These are phyloP conservation scores for Pythium monospermum DNA, from an alignment of 352 stramenopile species.

Conservation along the genomic window DNA sequence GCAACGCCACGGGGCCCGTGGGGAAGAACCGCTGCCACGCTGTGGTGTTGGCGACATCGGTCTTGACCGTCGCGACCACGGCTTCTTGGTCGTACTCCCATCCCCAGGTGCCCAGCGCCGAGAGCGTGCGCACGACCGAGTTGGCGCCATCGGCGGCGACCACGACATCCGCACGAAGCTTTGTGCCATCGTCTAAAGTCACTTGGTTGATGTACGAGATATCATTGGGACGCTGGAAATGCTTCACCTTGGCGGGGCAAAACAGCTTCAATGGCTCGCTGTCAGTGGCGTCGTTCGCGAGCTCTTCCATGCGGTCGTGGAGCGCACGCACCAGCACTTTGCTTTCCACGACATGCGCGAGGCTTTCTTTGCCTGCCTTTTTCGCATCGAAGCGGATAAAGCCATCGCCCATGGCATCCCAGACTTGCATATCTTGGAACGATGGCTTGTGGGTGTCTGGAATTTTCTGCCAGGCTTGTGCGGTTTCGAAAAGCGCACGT, in stretches of 20 bases:
- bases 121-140: slow-evolving; percentile 84
- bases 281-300: slow-evolving; percentile 37
- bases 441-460: slow-evolving; percentile 41
- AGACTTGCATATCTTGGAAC: slow-evolving; percentile 90
- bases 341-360: slow-evolving; percentile 87
- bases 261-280: slow-evolving; percentile 62
- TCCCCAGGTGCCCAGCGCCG: slow-evolving; percentile 84
- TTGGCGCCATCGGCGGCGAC: slow-evolving; percentile 87
- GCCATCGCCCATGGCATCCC: slow-evolving; percentile 86
- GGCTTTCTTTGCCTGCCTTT: slow-evolving; percentile 46
- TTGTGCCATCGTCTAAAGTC: slow-evolving; percentile 60
- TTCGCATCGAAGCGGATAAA: slow-evolving; percentile 85
- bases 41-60: slow-evolving; percentile 66
- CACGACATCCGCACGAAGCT: slow-evolving; percentile 72
- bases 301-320: slow-evolving; percentile 80
- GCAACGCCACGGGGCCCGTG: slow-evolving; percentile 80
- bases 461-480: slow-evolving; percentile 78
- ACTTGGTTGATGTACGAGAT: slow-evolving; percentile 53
- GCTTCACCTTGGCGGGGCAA: slow-evolving; percentile 76
- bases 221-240: slow-evolving; percentile 57
- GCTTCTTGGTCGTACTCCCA: slow-evolving; percentile 92
- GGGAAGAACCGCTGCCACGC: slow-evolving; percentile 91
- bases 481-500: slow-evolving; percentile 64
- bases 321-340: slow-evolving; percentile 82
- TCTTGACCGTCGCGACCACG: slow-evolving; percentile 90